Evolutionary conservation across 176 grass and related monocot species (phyloP), one percentile per base, ranked within the genome.

Genomic region (Zea mays): DNA sequence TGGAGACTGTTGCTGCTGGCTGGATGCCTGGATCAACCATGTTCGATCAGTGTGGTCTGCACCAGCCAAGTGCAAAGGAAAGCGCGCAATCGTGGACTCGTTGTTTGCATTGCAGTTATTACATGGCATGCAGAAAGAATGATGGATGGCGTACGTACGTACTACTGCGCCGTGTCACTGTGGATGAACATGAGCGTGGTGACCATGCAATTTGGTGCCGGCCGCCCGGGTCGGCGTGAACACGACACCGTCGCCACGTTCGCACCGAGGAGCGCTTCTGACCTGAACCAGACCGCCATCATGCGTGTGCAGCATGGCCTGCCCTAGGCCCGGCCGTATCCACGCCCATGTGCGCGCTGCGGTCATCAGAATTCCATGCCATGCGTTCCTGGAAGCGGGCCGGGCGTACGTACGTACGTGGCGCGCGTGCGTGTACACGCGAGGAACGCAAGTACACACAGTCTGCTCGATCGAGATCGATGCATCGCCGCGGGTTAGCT

Each of bases 121-220:
- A 20, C 54, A 57, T 52, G 15, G 49, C 49, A 51, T 51, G 45
- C 27, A 3, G 44, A 45, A 45, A 45, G 8, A 10, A 45, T 9
- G 44, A 45, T 10, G 9, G 44, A 45, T 45, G 44, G 8, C 8
- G 44, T 45, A 45, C 40, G 44, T 43, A 45, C 44, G 42, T 27
- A 27, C 27, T 27, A 27, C 27, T 27, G 27, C 27, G 27, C 27
- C 27, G 27, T 27, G 27, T 27, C 27, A 69, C 67, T 69, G 42
- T 69, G 41, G 67, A 4, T 69, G 67, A 69, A 48, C 67, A 69
- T 69, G 67, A 19, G 8, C 17, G 54, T 9, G n/a, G 54, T 57
- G 54, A 56, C 52, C 54, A 58, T 21, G n/a, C 58, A 34, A 5
- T 68, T 44, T 42, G 65, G 20, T 45, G 65, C 39, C 40, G 17